A percentile compares a stretch with the other conserved stretches of the same genome.
Evolutionary conservation across 768 basidiomycete genomes (phyloP).

Genomic region (Boletus coccyginus): DNA sequence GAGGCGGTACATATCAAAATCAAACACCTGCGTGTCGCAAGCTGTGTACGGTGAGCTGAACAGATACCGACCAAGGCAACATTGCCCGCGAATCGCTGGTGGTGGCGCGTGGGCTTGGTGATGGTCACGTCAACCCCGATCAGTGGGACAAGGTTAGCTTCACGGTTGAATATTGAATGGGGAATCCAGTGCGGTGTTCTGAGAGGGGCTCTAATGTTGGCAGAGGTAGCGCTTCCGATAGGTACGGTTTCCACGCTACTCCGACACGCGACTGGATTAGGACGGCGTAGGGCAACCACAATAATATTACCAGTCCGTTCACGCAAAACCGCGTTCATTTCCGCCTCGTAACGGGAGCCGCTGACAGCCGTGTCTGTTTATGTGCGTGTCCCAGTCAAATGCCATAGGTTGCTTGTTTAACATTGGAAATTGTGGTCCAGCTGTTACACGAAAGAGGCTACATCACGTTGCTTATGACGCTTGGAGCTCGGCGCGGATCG

Average conservation of each 20-base stretch:
- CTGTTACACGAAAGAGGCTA: not conserved
- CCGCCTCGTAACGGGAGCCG: conserved; percentile 20
- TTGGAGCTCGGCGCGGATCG: conserved; percentile 22
- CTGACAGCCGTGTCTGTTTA: conserved; percentile 1
- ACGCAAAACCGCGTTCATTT: conserved; percentile 25
- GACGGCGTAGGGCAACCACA: conserved; percentile 20
- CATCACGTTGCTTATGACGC: not conserved
- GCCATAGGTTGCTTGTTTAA: not conserved
- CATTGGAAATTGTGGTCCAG: conserved; percentile 22
- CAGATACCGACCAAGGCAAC: conserved; percentile 7
- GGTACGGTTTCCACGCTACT: conserved; percentile 10
- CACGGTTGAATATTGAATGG: conserved; percentile 8
- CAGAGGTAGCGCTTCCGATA: conserved; percentile 15
- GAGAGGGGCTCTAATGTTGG: conserved; percentile 8
- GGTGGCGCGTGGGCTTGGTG: conserved; percentile 4
- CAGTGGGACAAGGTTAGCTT: conserved; percentile 35
- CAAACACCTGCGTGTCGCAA: not conserved
- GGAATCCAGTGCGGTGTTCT: conserved; percentile 17
- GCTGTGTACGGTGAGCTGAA: conserved; percentile 23
- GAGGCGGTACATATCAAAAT: not conserved
- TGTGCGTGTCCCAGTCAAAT: not conserved
- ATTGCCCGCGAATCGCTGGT: conserved; percentile 6
- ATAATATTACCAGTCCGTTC: not conserved
- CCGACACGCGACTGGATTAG: conserved; percentile 13
- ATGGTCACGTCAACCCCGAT: conserved; percentile 19